Base-by-base conservation (phyloP, 257 asterid genomes). In the Knoxia roxburghii region DNA sequence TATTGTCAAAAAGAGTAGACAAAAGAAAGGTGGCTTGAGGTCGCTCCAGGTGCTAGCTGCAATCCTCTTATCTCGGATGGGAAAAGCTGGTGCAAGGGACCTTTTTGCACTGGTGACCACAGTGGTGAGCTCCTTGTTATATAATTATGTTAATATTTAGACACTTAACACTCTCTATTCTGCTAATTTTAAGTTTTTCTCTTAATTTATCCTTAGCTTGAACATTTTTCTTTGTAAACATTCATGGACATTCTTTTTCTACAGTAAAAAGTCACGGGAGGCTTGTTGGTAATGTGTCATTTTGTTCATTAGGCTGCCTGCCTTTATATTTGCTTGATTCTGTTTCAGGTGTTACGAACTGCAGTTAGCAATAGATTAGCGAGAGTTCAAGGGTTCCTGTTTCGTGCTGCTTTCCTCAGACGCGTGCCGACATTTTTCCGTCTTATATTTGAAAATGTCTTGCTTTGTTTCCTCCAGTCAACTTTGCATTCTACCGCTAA, bases 361-460 rank as follows among this genome's bases (percentile, higher is more conserved):
- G 87, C 90, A 73, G 89, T 88, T 61, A 94, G 99, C 89, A 94
- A 90, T 80, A 86, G 99, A 87, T 77, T 94, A 67, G 99, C 99
- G 67, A 90, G 90, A 84, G 99, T 94, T 56, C 99, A 94, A 80
- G 99, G 99, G 41, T 88, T 90, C 83, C 93, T 94, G 75, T 94
- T 94, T 78, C 99, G 99, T 71, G 72, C 96, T 63, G 99, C 96
- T 55, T 94, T 94, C 79, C 97, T 94, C 65, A 95, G 97, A 43
- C 99, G 99, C 27, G 95, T 90, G 64, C 99, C 96, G 3, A 76
- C 82, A 49, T 94, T 94, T 84, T 61, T 88, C 67, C 96, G 95
- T 48, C 96, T 94, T 79, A 94, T 94, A 71, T 79, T 88, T 72
- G 96, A 94, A 81, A 90, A 94, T 74, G 86, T 94, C 65, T 21